Conservation (phyloP, 1,284 basidiomycete species). For the Inonotus hispidus region DNA sequence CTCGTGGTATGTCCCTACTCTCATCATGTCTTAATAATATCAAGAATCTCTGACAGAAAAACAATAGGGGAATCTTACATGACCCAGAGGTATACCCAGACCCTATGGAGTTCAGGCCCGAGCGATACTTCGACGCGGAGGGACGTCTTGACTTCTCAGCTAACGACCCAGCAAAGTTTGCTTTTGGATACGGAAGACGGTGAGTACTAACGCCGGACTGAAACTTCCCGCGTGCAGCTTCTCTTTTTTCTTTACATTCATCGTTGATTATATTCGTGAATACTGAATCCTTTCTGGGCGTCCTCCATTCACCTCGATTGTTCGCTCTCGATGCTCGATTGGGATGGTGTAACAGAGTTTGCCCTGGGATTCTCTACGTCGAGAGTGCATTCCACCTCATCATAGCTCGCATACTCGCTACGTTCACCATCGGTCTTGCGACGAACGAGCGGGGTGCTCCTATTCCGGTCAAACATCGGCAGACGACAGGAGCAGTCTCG, state of each 20-base stretch:
- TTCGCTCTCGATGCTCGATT: too few relatives aligned
- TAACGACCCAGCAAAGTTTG: constrained; percentile 13
- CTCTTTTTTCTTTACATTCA: too few relatives aligned
- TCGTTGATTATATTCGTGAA: background rate
- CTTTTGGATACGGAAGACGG: constrained; percentile 17
- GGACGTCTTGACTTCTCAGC: background rate
- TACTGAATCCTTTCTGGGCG: background rate
- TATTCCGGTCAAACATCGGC: background rate
- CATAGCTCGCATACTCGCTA: constrained; percentile 10
- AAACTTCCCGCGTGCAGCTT: background rate
- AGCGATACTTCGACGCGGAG: constrained; percentile 22
- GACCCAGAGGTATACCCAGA: constrained; percentile 21
- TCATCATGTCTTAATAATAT: background rate
- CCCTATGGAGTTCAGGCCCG: constrained; percentile 27
- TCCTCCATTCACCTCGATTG: background rate
- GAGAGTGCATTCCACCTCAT: constrained; percentile 14
- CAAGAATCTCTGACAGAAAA: too few relatives aligned
- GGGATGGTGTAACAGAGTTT: constrained; percentile 7
- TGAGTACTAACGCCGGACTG: background rate
- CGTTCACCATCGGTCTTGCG: constrained; percentile 19
- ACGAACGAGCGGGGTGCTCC: background rate
- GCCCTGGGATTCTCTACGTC: constrained; percentile 12
- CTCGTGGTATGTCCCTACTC: constrained; percentile 8
- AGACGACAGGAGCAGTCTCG: constrained; percentile 3
- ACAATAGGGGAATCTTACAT: constrained; percentile 12